Evolutionary conservation across 208 protist species (phyloP).

Genomic region (Leishmania martiniquensis): DNA sequence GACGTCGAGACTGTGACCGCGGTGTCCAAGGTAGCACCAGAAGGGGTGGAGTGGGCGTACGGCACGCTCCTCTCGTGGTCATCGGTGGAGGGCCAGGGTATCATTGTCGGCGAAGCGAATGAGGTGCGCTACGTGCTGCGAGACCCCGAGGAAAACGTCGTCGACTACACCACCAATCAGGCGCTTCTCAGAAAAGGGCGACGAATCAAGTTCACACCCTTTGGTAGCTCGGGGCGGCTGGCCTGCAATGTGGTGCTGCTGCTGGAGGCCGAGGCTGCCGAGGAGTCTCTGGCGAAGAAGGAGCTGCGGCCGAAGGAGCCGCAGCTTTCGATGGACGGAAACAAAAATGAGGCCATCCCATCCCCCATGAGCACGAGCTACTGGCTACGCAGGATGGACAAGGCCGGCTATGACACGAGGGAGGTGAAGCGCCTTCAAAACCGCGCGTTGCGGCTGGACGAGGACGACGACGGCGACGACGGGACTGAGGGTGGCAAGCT

Average conservation of each 20-base stretch:
- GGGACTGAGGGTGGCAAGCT: conserved; percentile 58
- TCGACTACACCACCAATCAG: conserved; percentile 53
- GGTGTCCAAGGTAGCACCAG: conserved; percentile 19
- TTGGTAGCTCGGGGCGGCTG: conserved; percentile 62
- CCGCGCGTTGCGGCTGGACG: conserved; percentile 62
- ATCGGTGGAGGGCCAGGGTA: conserved; percentile 72
- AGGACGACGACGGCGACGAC: conserved; percentile 59
- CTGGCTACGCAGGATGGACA: conserved; percentile 87
- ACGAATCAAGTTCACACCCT: conserved; percentile 73
- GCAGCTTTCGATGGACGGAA: conserved; percentile 61
- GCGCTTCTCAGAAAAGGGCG: conserved; percentile 64
- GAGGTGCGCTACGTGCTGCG: conserved; percentile 76
- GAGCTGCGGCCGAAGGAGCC: conserved; percentile 56
- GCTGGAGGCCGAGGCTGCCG: conserved; percentile 64
- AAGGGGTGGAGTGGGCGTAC: conserved; percentile 50
- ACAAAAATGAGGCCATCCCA: conserved; percentile 81
- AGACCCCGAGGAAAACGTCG: conserved; percentile 72
- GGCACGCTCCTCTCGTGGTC: conserved; percentile 83
- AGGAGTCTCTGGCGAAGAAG: conserved; percentile 45
- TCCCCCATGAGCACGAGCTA: conserved; percentile 88
- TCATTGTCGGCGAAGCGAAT: conserved; percentile 73
- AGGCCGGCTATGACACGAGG: conserved; percentile 78
- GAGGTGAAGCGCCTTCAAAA: conserved; percentile 84
- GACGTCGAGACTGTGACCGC: conserved; percentile 4
- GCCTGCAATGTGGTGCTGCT: conserved; percentile 72